Evolutionary conservation across 805 yeast genomes (phyloP), one percentile per base, ranked within the genome.

Genomic region (Starmerella tilneyi): DNA sequence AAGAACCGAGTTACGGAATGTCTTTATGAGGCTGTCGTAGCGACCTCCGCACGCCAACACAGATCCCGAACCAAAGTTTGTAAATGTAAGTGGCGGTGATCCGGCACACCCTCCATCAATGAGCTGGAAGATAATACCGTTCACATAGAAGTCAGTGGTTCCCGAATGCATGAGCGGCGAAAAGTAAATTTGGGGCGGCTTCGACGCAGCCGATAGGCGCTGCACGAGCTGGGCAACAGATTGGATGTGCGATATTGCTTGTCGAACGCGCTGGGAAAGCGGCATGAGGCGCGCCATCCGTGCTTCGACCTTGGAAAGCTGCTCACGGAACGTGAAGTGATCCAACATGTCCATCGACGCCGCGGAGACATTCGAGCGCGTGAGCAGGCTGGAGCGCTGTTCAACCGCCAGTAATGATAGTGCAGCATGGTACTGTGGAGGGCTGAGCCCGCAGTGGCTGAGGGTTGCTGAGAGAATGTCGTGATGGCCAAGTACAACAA

Each of bases 41-140:
- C 99, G 69, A 2, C 99, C 99, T 36, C 99, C 99, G 0, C 92
- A 89, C 13, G 92, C 92, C 32, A 92, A 67, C 26, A 80, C 69
- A 8, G 53, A 47, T 17, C 58, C 54, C 71, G 29, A 37, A 33
- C 30, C 44, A 38, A 3, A 43, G n/a, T n/a, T n/a, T 29, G 3
- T 24, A 16, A 4, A 19, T 5, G 33, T 16, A 23, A 20, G 16
- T 27, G 23, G 36, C 4, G 31, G 41, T 15, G 31, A 24, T n/a
- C 41, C 31, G 23, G n/a, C 11, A 5, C 35, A 4, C 55, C 70
- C 77, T 3, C 77, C 79, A 44, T 84, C 81, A 51, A 77, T 74
- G 0, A 83, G 84, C 54, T 85, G 94, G 59, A 89, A 92, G 94
- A 92, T 85, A 2, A 88, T 65, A 0, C 94, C 94, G 15, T 78